Evolutionary conservation across 2,329 filamentous ascomycete species (phyloP), one percentile per base, ranked within the genome.

Genomic region (Bretziella fagacearum): DNA sequence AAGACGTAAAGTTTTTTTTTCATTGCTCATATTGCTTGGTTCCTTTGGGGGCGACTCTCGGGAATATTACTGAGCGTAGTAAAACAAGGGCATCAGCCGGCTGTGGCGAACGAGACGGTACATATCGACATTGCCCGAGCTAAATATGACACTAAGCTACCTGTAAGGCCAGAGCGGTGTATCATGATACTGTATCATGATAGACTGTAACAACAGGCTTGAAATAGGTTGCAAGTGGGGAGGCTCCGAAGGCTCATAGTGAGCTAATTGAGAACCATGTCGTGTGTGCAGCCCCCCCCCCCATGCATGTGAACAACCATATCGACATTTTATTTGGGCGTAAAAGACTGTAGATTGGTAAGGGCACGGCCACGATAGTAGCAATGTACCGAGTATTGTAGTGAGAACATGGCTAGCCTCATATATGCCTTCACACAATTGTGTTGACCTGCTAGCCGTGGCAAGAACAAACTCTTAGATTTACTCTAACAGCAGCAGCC

Each of bases 251-350:
- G 35, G 35, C n/a, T 39, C 35, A 39, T 10, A 23, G 17, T 44
- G 29, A 44, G 41, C 41, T 17, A 44, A 44, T 18, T 32, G 41
- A 44, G 27, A 32, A 23, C 41, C 41, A 32, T 44, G 27, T 44
- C 18, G 41, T 44, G 41, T 33, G 41, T 7, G 41, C 26, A 32
- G 18, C 20, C 41, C 17, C 18, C 23, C 7, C 20, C 41, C 17
- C 18, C 23, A 33, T 32, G 26, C 8, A 22, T 44, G 26, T 18
- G 22, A 11, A 17, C 23, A 8, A 10, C 41, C 32, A 27, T 27
- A 44, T 32, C 17, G n/a, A 20, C 26, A 13, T 44, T 3, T 18
- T 10, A 17, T 23, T 23, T 20, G n/a, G n/a, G n/a, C n/a, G n/a
- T 44, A 15, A 33, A 44, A 13, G 15, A 44, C 6, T 4, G 17